These are phyloP conservation scores for Amphibolis antarctica DNA, from an alignment of 106 monocot genomes.

Conservation along the genomic window DNA sequence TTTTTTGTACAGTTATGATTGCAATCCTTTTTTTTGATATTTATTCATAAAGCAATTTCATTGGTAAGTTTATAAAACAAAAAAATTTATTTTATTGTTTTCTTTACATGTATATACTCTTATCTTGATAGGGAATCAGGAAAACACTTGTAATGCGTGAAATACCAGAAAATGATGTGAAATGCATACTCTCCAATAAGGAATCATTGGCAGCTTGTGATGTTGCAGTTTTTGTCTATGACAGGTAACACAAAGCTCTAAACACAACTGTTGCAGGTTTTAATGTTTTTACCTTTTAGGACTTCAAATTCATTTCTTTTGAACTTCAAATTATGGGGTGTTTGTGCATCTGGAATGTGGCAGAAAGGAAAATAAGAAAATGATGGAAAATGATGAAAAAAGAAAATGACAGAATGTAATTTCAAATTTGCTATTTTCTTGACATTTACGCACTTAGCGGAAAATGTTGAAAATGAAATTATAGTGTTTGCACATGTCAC, in stretches of 20 bases:
- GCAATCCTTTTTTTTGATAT: neutral
- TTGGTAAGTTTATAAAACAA: neutral
- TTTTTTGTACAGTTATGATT: too few species aligned
- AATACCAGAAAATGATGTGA: constrained; percentile 76
- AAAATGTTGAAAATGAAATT: too few species aligned
- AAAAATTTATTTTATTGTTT: neutral
- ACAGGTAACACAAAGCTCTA: constrained; percentile 38
- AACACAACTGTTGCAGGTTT: neutral
- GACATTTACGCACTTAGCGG: too few species aligned
- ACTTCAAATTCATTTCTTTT: too few species aligned
- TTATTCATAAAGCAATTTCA: neutral
- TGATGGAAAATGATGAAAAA: too few species aligned
- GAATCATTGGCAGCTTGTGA: constrained; percentile 87
- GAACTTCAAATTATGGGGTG: too few species aligned
- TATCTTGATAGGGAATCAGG: constrained; percentile 36
- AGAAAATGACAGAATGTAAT: too few species aligned
- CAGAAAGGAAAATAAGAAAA: too few species aligned
- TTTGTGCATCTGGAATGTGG: too few species aligned
- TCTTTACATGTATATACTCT: neutral
- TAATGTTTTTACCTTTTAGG: neutral
- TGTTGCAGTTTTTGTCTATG: constrained; percentile 79
- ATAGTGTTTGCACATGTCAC: too few species aligned
- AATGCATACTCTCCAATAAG: constrained; percentile 43
- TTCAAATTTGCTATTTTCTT: too few species aligned
- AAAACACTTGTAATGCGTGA: constrained; percentile 91